These are phyloP conservation scores for Umbelopsis ramanniana DNA, from an alignment of 192 early-diverging fungal species.

Conservation along the genomic window DNA sequence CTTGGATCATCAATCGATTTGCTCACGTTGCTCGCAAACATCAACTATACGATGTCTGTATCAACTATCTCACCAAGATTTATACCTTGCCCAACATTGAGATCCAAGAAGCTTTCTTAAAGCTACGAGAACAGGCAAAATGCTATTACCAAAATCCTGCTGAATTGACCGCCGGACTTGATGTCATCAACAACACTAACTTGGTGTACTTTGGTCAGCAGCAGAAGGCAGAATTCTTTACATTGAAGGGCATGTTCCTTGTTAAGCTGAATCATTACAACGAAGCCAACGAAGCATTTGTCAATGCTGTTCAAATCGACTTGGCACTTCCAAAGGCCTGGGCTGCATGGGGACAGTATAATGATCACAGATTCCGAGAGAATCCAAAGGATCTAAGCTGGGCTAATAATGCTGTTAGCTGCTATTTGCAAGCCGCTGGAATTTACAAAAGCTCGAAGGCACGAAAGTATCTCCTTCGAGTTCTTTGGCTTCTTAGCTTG, in stretches of 20 bases:
- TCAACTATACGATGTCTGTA: slow-evolving; percentile 93
- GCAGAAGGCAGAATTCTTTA: slow-evolving; percentile 98
- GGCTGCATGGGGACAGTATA: slow-evolving; percentile 96
- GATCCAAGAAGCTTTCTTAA: slow-evolving; percentile 98
- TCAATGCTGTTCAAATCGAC: slow-evolving; percentile 90
- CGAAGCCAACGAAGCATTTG: slow-evolving; percentile 90
- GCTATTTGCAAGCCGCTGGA: slow-evolving; percentile 93
- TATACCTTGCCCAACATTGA: slow-evolving; percentile 99
- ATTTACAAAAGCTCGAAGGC: slow-evolving; percentile 86
- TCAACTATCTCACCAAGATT: slow-evolving; percentile 90
- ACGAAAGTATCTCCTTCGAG: slow-evolving; percentile 88
- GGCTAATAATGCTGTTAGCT: slow-evolving; percentile 90
- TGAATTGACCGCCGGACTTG: slow-evolving; percentile 90
- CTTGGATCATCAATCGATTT: slow-evolving; percentile 99
- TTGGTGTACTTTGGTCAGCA: slow-evolving; percentile 88
- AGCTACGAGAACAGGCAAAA: slow-evolving; percentile 97
- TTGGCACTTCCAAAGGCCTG: slow-evolving; percentile 89
- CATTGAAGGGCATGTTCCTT: slow-evolving; percentile 94
- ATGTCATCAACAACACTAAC: slow-evolving; percentile 99
- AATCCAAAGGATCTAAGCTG: slow-evolving; percentile 80
- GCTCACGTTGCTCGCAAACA: slow-evolving; percentile 96
- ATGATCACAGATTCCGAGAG: slow-evolving; percentile 89
- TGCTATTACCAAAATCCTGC: slow-evolving; percentile 90
- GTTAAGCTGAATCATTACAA: slow-evolving; percentile 83
- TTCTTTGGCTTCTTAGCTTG: slow-evolving; percentile 93